Conservation (phyloP, 2,329 filamentous ascomycete species). For the Fusarium chlamydosporum region DNA sequence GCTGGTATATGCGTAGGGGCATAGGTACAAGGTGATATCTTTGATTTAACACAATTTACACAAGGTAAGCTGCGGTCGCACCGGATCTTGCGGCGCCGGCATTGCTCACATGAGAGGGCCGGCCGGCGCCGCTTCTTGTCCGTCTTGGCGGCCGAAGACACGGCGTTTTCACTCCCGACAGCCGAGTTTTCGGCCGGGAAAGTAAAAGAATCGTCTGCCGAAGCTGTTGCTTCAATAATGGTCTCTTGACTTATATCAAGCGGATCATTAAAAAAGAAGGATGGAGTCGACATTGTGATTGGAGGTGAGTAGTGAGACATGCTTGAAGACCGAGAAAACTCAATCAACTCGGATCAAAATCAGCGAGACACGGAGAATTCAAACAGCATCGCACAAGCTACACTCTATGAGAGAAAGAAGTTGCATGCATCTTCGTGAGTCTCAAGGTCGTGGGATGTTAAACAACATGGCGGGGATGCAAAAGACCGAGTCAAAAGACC, state of each 20-base stretch:
- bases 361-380: conserved; percentile 32
- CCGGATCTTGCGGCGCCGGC: conserved; percentile 71
- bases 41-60: conserved; percentile 70
- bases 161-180: conserved; percentile 20
- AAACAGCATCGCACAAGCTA: not conserved
- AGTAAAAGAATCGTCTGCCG: conserved; percentile 14
- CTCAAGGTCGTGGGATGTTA: not conserved
- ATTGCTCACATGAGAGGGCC: conserved; percentile 68
- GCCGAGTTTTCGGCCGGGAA: conserved; percentile 1
- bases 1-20: conserved; percentile 55
- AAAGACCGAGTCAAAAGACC: conserved; percentile 40
- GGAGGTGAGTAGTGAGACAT: conserved; percentile 25
- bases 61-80: conserved; percentile 73
- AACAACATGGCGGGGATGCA: conserved; percentile 16
- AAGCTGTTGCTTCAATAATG: not conserved
- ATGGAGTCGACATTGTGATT: conserved; percentile 29
- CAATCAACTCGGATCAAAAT: conserved; percentile 3
- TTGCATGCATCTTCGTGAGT: conserved; percentile 11
- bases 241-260: conserved; percentile 24
- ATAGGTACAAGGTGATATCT: conserved; percentile 69
- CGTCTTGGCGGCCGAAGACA: conserved; percentile 30
- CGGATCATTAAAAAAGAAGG: conserved; percentile 38
- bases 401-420: conserved; percentile 1
- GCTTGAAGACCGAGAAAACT: not conserved
- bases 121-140: conserved; percentile 59